Evolutionary conservation across 164 flowering plant genomes (phyloP).

Genomic region (Piper betle): DNA sequence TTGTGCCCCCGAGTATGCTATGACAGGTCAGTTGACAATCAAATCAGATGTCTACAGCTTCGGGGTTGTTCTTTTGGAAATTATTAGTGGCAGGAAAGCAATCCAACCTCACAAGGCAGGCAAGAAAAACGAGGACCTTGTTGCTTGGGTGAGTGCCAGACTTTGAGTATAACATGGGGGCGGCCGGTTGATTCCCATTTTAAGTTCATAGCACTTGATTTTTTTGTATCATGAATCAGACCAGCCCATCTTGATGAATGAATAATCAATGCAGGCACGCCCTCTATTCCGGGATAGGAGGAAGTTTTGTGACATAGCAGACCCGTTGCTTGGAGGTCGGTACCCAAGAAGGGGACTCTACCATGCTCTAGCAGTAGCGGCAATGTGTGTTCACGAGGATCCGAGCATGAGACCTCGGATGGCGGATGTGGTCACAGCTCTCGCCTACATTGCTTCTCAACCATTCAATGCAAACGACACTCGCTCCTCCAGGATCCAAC

Average conservation of each 20-base stretch:
- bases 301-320: background rate
- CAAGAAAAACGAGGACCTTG: background rate
- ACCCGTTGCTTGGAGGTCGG: background rate
- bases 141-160: background rate
- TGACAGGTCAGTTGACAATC: background rate
- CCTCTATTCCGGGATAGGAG: background rate
- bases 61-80: too few species aligned
- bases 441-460: background rate
- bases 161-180: background rate
- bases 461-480: background rate
- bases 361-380: background rate
- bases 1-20: background rate
- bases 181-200: background rate
- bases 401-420: background rate
- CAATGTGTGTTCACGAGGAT: background rate
- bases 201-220: too few species aligned
- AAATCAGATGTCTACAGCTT: too few species aligned
- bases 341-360: background rate
- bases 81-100: background rate
- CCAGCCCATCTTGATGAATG: too few species aligned
- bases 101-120: background rate
- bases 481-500: too few species aligned
- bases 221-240: too few species aligned
- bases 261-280: slow-evolving; percentile 2
- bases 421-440: background rate